Evolutionary conservation across 208 protist species (phyloP), one percentile per base, ranked within the genome.

Genomic region (Crithidia bombi): DNA sequence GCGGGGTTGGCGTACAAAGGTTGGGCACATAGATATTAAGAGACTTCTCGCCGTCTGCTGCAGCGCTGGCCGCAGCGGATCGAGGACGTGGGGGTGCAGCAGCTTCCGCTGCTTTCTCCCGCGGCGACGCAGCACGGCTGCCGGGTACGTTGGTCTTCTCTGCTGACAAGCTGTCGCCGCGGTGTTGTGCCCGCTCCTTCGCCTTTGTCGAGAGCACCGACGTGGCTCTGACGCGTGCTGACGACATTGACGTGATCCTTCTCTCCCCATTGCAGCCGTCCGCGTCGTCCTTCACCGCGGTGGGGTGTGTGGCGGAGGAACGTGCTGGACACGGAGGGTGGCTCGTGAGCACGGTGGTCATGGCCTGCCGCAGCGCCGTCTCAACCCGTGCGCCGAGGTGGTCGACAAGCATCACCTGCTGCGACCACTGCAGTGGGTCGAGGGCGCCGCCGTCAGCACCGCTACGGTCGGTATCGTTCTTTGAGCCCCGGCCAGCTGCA

Each of bases 321-420:
- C 38, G 30, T 19, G 36, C 41, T 7, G 51, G 52, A 9, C 19
- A 35, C n/a, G 69, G 41, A 21, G 39, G 64, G 43, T 61, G 57
- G 28, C 33, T 44, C 38, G 55, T 58, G 38, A 77, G 57, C n/a
- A 77, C 64, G 17, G 46, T 49, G 2, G 63, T 35, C 71, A 77
- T 77, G 19, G 71, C 64, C 19, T 43, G 62, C n/a, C 71, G 64
- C 49, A 77, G 70, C 44, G 67, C 74, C 14, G 61, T 73, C 38
- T 87, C 87, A 2, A 92, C 73, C 1, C 61, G 55, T 6, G 33
- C 43, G 54, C 84, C 76, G 12, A 81, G 57, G 35, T 82, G 79
- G 23, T 89, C 87, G 0, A 78, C 58, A 35, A 92, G 81, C 39
- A 92, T 47, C 32, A 92, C 72, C 39, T 89, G 75, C 33, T 81